A percentile compares a stretch with the other conserved stretches of the same genome.
phyloP scores from a whole-genome alignment of 768 basidiomycete genomes.

The Coprinopsis cinerea region DNA sequence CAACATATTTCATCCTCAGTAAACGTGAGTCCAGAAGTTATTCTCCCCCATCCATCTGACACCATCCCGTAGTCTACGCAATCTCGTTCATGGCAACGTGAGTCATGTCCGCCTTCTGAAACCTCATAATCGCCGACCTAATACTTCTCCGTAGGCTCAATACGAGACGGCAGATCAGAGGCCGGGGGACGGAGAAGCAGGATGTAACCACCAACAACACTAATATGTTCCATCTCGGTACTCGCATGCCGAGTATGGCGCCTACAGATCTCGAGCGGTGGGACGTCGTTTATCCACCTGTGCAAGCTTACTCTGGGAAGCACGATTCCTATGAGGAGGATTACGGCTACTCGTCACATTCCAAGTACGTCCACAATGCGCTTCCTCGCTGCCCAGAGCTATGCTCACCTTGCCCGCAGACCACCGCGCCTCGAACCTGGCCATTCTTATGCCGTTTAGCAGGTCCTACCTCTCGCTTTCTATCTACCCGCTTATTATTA shows the following conservation, averaged over 20 bases:
- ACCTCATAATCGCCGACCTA: slow-evolving; percentile 1
- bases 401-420: no score
- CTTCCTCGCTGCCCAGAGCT: no score
- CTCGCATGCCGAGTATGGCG: slow-evolving; percentile 36
- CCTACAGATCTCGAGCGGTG: slow-evolving; percentile 28
- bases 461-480: no score
- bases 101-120: slow-evolving; percentile 15
- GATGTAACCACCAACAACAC: slow-evolving; percentile 34
- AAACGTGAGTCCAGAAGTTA: slow-evolving; percentile 60
- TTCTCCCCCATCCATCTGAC: not conserved
- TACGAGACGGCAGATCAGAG: slow-evolving; percentile 48
- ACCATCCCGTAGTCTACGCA: slow-evolving; percentile 42
- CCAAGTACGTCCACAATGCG: no score
- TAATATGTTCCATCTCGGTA: slow-evolving; percentile 47
- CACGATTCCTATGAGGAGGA: no score
- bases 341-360: no score
- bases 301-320: no score
- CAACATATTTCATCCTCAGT: slow-evolving; percentile 58
- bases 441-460: no score
- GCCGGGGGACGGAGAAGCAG: slow-evolving; percentile 49
- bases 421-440: no score
- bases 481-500: no score
- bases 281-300: slow-evolving; percentile 23
- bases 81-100: slow-evolving; percentile 63
- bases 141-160: slow-evolving; percentile 39